phyloP scores from a whole-genome alignment of 495 filamentous ascomycete species.

The Trypethelium eluteriae region DNA sequence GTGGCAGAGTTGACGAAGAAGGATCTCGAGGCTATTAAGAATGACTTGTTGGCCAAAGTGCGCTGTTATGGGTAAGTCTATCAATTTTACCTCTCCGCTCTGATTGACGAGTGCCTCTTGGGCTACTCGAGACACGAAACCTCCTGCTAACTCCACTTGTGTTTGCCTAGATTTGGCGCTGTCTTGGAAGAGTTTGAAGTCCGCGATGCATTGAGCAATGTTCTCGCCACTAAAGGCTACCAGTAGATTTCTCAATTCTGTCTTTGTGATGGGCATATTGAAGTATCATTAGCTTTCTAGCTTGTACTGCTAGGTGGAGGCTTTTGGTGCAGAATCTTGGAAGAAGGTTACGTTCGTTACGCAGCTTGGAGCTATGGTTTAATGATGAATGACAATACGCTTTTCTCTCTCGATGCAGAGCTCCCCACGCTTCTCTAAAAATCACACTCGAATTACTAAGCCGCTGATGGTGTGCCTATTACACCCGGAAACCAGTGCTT shows the following conservation, averaged over 20 bases:
- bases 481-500: no score
- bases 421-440: no score
- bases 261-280: background rate
- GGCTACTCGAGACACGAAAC: no score
- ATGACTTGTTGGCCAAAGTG: slow-evolving; percentile 69
- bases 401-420: no score
- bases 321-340: background rate
- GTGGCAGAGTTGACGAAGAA: slow-evolving; percentile 54
- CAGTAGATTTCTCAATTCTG: background rate
- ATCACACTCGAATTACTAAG: no score
- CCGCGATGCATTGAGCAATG: slow-evolving; percentile 68
- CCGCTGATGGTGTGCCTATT: no score
- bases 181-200: slow-evolving; percentile 91
- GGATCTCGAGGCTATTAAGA: slow-evolving; percentile 66
- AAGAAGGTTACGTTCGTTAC: background rate
- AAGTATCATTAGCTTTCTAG: background rate
- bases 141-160: slow-evolving; percentile 10
- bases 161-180: slow-evolving; percentile 58
- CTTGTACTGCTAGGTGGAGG: background rate
- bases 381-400: background rate
- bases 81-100: slow-evolving; percentile 17
- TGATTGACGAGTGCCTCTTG: no score
- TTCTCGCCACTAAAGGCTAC: slow-evolving; percentile 51
- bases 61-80: slow-evolving; percentile 83
- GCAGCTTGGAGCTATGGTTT: background rate